Base-by-base conservation (phyloP, 768 basidiomycete species). In the Macrolepiota dolichaula region DNA sequence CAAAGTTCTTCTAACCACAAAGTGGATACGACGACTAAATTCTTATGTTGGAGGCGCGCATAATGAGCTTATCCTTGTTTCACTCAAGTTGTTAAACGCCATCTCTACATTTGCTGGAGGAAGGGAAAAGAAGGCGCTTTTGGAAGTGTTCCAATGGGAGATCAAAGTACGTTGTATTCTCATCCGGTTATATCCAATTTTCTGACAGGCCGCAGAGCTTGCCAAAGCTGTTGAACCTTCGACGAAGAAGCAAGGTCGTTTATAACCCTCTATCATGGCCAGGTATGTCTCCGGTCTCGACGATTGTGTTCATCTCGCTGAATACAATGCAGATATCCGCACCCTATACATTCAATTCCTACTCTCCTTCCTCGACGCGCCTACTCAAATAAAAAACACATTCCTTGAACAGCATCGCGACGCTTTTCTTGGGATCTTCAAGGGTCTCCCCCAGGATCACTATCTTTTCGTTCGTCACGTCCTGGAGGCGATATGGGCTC, bases 91-190 rank as follows among this genome's bases (percentile, higher is more conserved):
- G 17, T 85, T 85, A 68, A 79, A 84, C 62, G 72, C 75, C 0
- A 78, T 92, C 65, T 85, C 88, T 1, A 69, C 71, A 0, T 92
- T 88, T 68, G 86, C 80, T 1, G 81, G 88, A 24, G 89, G 90
- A 17, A 73, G 79, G 24, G 89, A 92, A 63, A 79, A 82, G 54
- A 87, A 83, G 63, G 67, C 76, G 0, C 77, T 91, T 1, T 71
- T 87, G 27, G 91, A 92, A 57, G 77, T 77, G 0, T 91, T 94
- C 71, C 82, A 84, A 5, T 94, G 92, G 92, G 90, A 91, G 60
- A 78, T 81, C 32, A 93, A 92, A 79, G 92, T 87, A 55, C 1
- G 73, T 67, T 61, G 9, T 44, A 2, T 29, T 19, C 17, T 0
- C 52, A 47, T 42, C 27, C 22, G 49, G 25, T 35, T 60, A 37